phyloP scores from a whole-genome alignment of 345 rosid species.

The Gynandropsis gynandra region DNA sequence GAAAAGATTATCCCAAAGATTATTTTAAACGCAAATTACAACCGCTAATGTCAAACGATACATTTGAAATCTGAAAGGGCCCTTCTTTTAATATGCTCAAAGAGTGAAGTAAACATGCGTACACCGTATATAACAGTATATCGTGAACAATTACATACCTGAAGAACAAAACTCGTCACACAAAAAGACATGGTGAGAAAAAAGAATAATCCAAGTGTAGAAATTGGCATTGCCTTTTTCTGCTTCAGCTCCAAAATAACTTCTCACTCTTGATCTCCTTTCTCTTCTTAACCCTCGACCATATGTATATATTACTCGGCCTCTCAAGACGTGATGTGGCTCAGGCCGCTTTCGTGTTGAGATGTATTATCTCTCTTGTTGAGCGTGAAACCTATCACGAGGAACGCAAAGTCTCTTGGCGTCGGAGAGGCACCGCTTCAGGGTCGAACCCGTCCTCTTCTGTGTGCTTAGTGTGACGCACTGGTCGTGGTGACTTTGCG shows the following conservation, averaged over 20 bases:
- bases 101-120: neutral
- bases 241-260: neutral
- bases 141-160: neutral
- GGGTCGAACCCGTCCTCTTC: constrained; percentile 33
- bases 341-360: constrained; percentile 20
- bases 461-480: constrained; percentile 29
- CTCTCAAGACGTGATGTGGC: constrained; percentile 9
- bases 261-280: constrained; percentile 3
- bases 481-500: constrained; percentile 37
- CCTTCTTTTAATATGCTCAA: no score
- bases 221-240: no score
- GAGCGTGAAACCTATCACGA: no score
- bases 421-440: constrained; percentile 48
- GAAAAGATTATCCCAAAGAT: neutral
- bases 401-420: constrained; percentile 12
- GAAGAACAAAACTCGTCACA: neutral
- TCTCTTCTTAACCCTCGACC: constrained; percentile 23
- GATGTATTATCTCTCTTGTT: neutral
- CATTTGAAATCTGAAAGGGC: no score
- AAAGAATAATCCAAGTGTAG: neutral
- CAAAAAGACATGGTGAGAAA: neutral
- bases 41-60: no score
- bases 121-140: no score
- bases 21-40: neutral
- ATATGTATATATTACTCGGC: no score